Evolutionary conservation across 2,329 filamentous ascomycete genomes (phyloP).

Genomic region (Sporothrix phasma): DNA sequence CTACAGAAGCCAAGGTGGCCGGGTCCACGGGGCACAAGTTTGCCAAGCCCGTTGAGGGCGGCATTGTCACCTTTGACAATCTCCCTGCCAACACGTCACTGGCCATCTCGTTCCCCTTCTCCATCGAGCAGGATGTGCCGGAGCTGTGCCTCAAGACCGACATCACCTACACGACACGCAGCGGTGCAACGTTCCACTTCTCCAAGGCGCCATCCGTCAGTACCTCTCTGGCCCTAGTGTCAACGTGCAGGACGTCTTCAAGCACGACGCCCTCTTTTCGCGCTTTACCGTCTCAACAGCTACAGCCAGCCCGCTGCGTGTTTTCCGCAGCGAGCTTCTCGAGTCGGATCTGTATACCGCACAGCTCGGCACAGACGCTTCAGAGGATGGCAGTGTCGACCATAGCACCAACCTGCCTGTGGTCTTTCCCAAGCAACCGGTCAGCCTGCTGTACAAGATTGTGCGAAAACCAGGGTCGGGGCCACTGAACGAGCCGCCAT

Average conservation of each 20-base stretch:
- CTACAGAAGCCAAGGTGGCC: conserved; percentile 46
- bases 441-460: conserved; percentile 72
- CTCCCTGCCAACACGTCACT: conserved; percentile 38
- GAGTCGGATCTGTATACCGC: conserved; percentile 61
- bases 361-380: conserved; percentile 47
- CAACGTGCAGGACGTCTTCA: conserved; percentile 95
- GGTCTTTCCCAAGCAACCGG: conserved; percentile 73
- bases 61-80: conserved; percentile 40
- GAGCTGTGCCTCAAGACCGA: conserved; percentile 69
- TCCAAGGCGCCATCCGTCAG: conserved; percentile 53
- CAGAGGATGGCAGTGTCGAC: conserved; percentile 24
- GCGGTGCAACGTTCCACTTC: conserved; percentile 52
- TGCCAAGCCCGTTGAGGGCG: conserved; percentile 41
- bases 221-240: conserved; percentile 74
- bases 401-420: conserved; percentile 36
- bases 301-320: conserved; percentile 59
- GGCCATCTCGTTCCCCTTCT: conserved; percentile 67
- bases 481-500: not conserved
- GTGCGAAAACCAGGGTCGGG: conserved; percentile 37
- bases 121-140: conserved; percentile 64
- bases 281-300: conserved; percentile 85
- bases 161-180: conserved; percentile 58
- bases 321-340: conserved; percentile 61
- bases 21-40: conserved; percentile 29
- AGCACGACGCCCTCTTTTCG: conserved; percentile 70